Base-by-base conservation (phyloP, 2,329 filamentous ascomycete species). In the Thelonectria rubi region DNA sequence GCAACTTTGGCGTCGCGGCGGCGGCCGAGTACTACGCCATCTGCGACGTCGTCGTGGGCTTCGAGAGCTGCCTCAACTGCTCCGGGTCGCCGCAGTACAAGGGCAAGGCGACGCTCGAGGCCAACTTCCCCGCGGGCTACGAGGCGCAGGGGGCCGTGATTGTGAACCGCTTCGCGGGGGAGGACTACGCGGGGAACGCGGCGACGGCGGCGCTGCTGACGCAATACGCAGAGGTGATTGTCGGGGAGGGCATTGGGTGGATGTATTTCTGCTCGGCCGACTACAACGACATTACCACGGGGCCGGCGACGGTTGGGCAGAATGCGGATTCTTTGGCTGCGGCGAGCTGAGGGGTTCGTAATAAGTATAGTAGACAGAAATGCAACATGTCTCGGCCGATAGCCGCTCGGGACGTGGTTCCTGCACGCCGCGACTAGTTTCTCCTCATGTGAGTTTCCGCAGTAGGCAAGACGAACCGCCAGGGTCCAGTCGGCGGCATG, bases 31-130 rank as follows among this genome's bases (percentile, higher is more conserved):
- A 56, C 46, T 72, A 71, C 40, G 40, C 49, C 7, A 65, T 72
- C n/a, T 72, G 68, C 50, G 68, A 72, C 40, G 54, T 72, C 5
- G 69, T 72, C 10, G 48, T 71, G 10, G 67, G 62, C 3, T 72
- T 71, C 18, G 69, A 72, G 62, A 70, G 68, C 59, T 69, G 67
- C 50, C 58, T 71, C 55, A 68, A 71, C 61, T 64, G 61, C 37
- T 26, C 20, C 8, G 53, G 40, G 5, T 47, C 30, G 12, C 64
- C 67, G 1, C 64, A 62, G 40, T 72, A 71, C 45, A 45, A 64
- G 55, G 58, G 60, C 20, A 34, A 49, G 12, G 47, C 24, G n/a
- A 72, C 65, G 10, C 24, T 70, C 12, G 30, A 43, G 17, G 62
- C 56, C 48, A 71, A 63, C 10, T 45, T 72, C 11, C 67, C 65